phyloP scores from a whole-genome alignment of 768 basidiomycete species.

The Panus rudis region DNA sequence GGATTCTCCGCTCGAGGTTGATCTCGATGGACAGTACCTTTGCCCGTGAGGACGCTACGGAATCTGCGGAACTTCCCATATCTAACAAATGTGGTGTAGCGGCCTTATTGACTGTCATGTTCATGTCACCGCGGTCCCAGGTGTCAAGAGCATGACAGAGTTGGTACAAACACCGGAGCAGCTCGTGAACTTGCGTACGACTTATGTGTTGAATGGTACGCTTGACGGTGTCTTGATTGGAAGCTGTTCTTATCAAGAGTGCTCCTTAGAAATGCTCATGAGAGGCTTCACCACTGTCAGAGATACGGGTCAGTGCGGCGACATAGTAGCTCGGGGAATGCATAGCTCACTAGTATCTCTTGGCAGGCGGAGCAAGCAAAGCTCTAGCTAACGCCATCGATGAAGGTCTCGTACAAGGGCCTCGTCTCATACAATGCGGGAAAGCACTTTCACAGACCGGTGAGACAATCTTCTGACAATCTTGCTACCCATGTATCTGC shows the following conservation, averaged over 20 bases:
- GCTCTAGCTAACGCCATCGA: slow-evolving; percentile 30
- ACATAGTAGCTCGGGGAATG: slow-evolving; percentile 34
- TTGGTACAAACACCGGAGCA: slow-evolving; percentile 25
- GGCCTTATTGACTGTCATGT: slow-evolving; percentile 41
- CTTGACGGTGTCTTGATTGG: too few relatives aligned
- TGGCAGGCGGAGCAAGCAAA: slow-evolving; percentile 29
- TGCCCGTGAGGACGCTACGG: slow-evolving; percentile 31
- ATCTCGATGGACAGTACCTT: slow-evolving; percentile 29
- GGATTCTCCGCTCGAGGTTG: slow-evolving; percentile 17
- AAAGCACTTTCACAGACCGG: slow-evolving; percentile 34
- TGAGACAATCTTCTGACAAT: slow-evolving; percentile 2
- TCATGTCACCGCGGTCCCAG: slow-evolving; percentile 35
- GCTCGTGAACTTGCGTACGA: slow-evolving; percentile 28
- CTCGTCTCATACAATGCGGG: slow-evolving; percentile 33
- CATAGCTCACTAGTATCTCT: not conserved
- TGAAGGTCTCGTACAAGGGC: slow-evolving; percentile 31
- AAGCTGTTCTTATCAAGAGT: too few relatives aligned
- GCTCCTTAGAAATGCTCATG: too few relatives aligned
- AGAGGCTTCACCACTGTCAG: slow-evolving; percentile 8
- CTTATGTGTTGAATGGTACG: slow-evolving; percentile 31
- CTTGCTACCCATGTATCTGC: not conserved
- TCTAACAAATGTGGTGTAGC: slow-evolving; percentile 7
- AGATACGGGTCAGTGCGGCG: slow-evolving; percentile 32
- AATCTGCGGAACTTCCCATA: not conserved
- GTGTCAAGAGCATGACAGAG: slow-evolving; percentile 31